Evolutionary conservation across 352 stramenopile species (phyloP), one percentile per base, ranked within the genome.

Genomic region (Phytophthora pluvialis): DNA sequence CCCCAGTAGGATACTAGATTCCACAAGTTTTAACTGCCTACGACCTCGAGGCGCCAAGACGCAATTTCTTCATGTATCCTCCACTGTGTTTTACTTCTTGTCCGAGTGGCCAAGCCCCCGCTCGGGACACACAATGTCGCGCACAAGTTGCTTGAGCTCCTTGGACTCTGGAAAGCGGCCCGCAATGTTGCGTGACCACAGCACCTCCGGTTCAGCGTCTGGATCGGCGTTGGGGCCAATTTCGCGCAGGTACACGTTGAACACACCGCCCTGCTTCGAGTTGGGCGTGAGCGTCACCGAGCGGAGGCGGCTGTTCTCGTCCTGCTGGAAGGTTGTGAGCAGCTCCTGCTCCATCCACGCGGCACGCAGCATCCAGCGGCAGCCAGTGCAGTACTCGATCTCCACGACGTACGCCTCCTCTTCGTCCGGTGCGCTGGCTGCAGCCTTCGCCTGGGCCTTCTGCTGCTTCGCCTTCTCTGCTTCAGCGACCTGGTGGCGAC

Each of bases 351-450:
- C 91, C 64, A 97, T 86, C 79, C 91, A 98, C 43, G 80, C 86
- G 9, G 86, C 80, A 40, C 93, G 86, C 31, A 98, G 77, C 75
- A 97, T 85, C 90, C 92, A 98, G 55, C 81, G 83, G 40, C 91
- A 98, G 40, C 89, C 87, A 12, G 85, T 95, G 67, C 93, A 98
- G 74, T 98, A 98, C 56, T 91, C 80, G 57, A 98, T 98, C 71
- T 94, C 83, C n/a, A 94, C 80, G 15, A 88, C 72, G 48, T 74
- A 91, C 8, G 64, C 63, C 50, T 80, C 64, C 7, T 44, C 60
- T 33, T 63, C 64, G 35, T 51, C 13, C 0, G 33, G 15, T n/a
- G 42, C 25, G 3, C n/a, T 18, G 16, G 47, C 25, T 32, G 18
- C 10, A 25, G 32, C 5, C 4, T 67, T 46, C 10, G 46, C 45